A percentile compares a stretch with the other conserved stretches of the same genome.
These are phyloP conservation scores for Microbotryum silenes-acaulis DNA, from an alignment of 1,284 basidiomycete genomes.

Conservation along the genomic window DNA sequence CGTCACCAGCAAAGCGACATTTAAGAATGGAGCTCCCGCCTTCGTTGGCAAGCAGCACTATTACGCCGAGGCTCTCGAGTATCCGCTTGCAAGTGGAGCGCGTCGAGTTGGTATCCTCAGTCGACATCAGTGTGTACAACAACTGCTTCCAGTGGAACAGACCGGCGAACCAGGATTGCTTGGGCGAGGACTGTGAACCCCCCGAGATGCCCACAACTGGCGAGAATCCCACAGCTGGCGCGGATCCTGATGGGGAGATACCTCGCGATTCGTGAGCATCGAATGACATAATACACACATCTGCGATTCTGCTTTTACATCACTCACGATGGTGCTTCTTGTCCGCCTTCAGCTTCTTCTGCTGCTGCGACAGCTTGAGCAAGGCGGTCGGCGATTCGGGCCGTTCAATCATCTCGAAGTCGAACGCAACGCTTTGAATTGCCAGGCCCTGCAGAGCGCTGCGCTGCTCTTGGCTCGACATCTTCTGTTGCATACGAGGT, in stretches of 20 bases:
- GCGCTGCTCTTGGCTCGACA: neutral
- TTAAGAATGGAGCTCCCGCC: conserved; percentile 52
- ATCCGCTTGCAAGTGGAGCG: conserved; percentile 57
- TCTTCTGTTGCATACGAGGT: conserved; percentile 4
- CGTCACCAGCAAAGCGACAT: conserved; percentile 57
- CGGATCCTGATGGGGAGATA: conserved; percentile 23
- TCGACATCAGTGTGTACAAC: conserved; percentile 40
- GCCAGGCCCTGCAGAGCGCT: conserved; percentile 5
- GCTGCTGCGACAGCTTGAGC: conserved; percentile 6
- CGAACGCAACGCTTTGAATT: conserved; percentile 11
- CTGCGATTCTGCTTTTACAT: conserved; percentile 2
- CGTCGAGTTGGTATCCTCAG: conserved; percentile 55
- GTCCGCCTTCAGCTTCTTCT: conserved; percentile 26
- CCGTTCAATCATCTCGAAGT: conserved; percentile 22
- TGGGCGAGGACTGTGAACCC: conserved; percentile 36
- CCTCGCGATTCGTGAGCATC: too few species aligned
- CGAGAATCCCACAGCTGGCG: neutral
- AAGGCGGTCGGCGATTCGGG: conserved; percentile 22
- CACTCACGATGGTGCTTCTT: neutral
- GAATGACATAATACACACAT: neutral
- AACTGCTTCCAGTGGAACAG: conserved; percentile 72
- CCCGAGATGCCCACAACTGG: conserved; percentile 3
- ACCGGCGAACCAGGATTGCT: conserved; percentile 77
- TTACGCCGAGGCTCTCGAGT: conserved; percentile 59
- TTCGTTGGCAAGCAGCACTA: conserved; percentile 59